Evolutionary conservation across 2,329 filamentous ascomycete species (phyloP).

Genomic region (Cercospora canescens): DNA sequence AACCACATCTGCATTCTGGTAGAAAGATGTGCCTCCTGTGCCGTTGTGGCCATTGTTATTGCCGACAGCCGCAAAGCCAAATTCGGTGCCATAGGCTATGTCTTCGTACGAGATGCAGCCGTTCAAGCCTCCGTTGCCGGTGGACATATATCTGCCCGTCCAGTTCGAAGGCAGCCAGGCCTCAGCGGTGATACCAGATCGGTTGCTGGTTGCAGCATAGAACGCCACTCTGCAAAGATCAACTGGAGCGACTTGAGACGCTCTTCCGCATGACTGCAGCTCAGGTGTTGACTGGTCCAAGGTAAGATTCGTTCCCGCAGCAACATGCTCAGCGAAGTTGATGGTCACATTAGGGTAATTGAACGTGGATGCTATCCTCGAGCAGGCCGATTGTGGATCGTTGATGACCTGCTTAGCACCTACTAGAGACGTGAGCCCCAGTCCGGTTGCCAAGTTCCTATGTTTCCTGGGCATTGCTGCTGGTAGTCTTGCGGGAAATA

Average conservation of each 20-base stretch:
- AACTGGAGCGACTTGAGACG: conserved; percentile 34
- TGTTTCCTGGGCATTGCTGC: not conserved
- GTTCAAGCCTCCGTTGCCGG: conserved; percentile 44
- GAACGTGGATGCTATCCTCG: conserved; percentile 23
- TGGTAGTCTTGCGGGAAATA: not conserved
- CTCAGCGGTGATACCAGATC: conserved; percentile 46
- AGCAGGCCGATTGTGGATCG: conserved; percentile 25
- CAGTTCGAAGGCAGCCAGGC: conserved; percentile 47
- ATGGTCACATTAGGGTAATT: conserved; percentile 29
- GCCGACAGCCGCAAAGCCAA: conserved; percentile 43
- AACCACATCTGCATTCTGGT: conserved; percentile 47
- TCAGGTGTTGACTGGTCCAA: conserved; percentile 26
- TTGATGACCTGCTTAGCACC: conserved; percentile 15
- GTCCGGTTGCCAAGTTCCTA: not conserved
- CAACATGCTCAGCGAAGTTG: conserved; percentile 27
- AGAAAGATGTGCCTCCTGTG: conserved; percentile 48
- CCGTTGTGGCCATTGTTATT: conserved; percentile 48
- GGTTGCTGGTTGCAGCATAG: conserved; percentile 41
- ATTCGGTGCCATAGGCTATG: conserved; percentile 39
- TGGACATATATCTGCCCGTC: conserved; percentile 39
- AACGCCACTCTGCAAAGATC: conserved; percentile 45
- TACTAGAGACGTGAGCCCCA: conserved; percentile 13
- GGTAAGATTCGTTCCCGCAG: conserved; percentile 32
- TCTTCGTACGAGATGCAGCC: conserved; percentile 42
- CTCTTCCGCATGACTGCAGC: conserved; percentile 41